Base-by-base conservation (phyloP, 2,329 filamentous ascomycete species). In the Penicillium sp. region DNA sequence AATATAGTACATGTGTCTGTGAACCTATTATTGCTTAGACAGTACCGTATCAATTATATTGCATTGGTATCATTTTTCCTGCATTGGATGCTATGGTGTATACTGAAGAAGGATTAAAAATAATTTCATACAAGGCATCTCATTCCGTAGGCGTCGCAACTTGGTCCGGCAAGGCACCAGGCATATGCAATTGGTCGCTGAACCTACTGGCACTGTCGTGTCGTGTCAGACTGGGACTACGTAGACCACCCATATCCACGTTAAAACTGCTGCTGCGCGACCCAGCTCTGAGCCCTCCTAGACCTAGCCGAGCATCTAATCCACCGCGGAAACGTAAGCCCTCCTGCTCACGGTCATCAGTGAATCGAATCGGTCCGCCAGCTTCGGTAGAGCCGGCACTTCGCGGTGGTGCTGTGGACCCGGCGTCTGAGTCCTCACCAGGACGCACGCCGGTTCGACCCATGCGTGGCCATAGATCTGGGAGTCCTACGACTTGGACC, bases 401-500 rank as follows among this genome's bases (percentile, higher is more conserved):
- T 15, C 68, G 62, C 6, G 71, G 65, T 4, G 69, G 62, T 9
- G 61, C 63, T 12, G 67, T 68, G 2, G 67, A 70, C 12, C 63
- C 62, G n/a, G 68, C 66, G 23, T 73, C 70, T 0, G 71, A 74
- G 42, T 78, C 76, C 5, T 75, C 72, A 8, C 70, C 70, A 0
- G 72, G 64, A 23, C 74, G 63, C 6, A 78, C 74, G 10, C 75
- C 74, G 16, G 74, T 76, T 42, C 76, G 65, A 39, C 75, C 74
- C 75, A 78, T 85, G 31, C 83, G 74, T 1, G 83, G 83, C 83
- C 83, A 86, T 3, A 86, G 70, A 48, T 80, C 81, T 1, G 83
- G 83, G 3, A 86, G 70, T 1, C 83, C 81, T 21, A 86, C 84
- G 29, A 86, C 83, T 62, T 86, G 84, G 56, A 86, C 85, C 15